Conservation (phyloP, 164 flowering plant species). For the Tetracentron sinense region DNA sequence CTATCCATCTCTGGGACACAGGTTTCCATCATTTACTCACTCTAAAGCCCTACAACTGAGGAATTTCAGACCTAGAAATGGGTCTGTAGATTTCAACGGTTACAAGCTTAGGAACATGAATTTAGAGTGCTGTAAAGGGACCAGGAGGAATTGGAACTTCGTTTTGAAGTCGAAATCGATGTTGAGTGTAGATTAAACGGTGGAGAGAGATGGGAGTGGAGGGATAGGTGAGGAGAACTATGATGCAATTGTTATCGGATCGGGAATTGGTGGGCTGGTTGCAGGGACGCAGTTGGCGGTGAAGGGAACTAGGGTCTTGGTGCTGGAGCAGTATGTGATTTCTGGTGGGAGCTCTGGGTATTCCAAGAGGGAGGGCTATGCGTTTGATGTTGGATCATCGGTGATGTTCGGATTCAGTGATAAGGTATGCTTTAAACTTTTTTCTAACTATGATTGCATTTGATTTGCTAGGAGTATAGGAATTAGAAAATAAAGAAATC, state of each 20-base stretch:
- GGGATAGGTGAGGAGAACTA: slow-evolving; percentile 24
- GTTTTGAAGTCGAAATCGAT: slow-evolving; percentile 14
- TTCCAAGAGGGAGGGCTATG: slow-evolving; percentile 82
- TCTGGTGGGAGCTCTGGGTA: slow-evolving; percentile 98
- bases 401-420: slow-evolving; percentile 98
- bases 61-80: background rate
- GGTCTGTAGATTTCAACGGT: no score
- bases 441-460: no score
- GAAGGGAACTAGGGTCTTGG: no score
- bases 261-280: slow-evolving; percentile 95
- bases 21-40: background rate
- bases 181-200: no score
- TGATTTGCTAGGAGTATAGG: no score
- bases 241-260: slow-evolving; percentile 94
- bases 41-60: slow-evolving; percentile 1
- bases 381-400: no score
- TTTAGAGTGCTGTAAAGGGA: background rate
- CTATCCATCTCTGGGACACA: no score
- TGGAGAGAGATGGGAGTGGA: no score
- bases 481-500: no score
- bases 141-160: no score
- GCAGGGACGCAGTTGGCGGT: no score
- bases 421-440: slow-evolving; percentile 47
- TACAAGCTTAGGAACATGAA: background rate
- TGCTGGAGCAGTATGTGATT: slow-evolving; percentile 92